These are phyloP conservation scores for Geoglossum cookeanum DNA, from an alignment of 2,329 filamentous ascomycete genomes.

Conservation along the genomic window DNA sequence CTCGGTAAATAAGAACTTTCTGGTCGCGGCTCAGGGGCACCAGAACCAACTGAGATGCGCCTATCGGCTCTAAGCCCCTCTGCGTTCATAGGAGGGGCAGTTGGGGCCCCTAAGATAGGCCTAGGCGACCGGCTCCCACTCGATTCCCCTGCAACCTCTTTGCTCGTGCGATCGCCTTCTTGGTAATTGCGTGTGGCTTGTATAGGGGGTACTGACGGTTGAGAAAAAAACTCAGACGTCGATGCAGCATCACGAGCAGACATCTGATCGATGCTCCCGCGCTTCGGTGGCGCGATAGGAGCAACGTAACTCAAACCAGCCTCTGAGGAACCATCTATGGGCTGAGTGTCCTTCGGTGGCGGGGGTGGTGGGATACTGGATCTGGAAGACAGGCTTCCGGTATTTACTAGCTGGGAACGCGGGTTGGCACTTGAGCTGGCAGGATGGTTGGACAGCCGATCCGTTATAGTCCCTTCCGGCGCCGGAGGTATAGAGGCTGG, in stretches of 20 bases:
- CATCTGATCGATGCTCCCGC: conserved; percentile 20
- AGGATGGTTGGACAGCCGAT: too few relatives aligned
- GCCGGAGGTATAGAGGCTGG: neutral
- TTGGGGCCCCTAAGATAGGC: conserved; percentile 10
- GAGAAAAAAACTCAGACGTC: neutral
- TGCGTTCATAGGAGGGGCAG: neutral
- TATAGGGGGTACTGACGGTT: conserved; percentile 20
- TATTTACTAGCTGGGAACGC: neutral
- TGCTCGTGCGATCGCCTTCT: conserved; percentile 51
- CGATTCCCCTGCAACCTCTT: conserved; percentile 56
- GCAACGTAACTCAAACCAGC: conserved; percentile 20
- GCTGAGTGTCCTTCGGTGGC: conserved; percentile 25
- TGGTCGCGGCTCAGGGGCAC: neutral
- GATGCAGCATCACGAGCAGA: neutral
- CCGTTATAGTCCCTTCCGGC: neutral
- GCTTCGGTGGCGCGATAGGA: conserved; percentile 20
- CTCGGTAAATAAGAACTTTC: conserved; percentile 45
- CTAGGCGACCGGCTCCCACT: conserved; percentile 27
- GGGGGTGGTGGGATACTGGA: conserved; percentile 22
- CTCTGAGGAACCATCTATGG: conserved; percentile 24
- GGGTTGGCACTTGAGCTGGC: neutral
- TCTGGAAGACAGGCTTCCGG: neutral
- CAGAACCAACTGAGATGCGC: neutral
- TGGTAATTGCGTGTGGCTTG: conserved; percentile 36
- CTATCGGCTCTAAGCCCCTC: conserved; percentile 15